These are phyloP conservation scores for Penicillium corylophilum DNA, from an alignment of 2,329 filamentous ascomycete genomes.

Conservation along the genomic window DNA sequence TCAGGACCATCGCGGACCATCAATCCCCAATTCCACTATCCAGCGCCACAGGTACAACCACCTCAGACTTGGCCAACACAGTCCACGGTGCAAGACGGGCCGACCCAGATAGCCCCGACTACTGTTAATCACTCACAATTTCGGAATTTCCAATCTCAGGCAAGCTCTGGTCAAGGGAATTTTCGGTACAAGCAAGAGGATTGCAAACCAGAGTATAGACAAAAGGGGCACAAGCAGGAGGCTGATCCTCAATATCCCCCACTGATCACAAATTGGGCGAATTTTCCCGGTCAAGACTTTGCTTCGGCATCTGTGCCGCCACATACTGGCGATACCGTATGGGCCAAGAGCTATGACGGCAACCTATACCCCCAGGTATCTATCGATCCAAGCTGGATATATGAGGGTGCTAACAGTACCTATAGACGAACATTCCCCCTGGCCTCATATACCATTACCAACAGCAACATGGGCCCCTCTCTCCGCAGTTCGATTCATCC, in stretches of 20 bases:
- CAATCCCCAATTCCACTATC: conserved; percentile 19
- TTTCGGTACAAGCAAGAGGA: neutral
- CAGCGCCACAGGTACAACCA: conserved; percentile 10
- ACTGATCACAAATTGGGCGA: conserved; percentile 4
- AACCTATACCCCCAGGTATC: conserved; percentile 9
- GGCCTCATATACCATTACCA: conserved; percentile 13
- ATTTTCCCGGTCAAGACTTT: neutral
- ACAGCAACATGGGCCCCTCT: conserved; percentile 2
- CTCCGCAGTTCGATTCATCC: conserved; percentile 2
- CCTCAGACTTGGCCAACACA: conserved; percentile 11
- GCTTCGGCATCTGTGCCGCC: neutral
- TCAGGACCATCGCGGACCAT: conserved; percentile 1
- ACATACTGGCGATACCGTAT: neutral
- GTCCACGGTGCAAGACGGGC: neutral
- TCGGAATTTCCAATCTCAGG: neutral
- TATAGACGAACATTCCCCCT: neutral
- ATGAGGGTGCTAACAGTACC: neutral
- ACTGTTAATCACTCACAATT: neutral
- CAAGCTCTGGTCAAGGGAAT: neutral
- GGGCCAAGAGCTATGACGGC: neutral
- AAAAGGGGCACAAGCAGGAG: neutral
- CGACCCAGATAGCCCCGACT: neutral
- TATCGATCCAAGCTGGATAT: neutral
- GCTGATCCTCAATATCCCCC: neutral
- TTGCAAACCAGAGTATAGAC: too few species aligned